These are phyloP conservation scores for Talaromyces liani DNA, from an alignment of 495 filamentous ascomycete genomes.

Conservation along the genomic window DNA sequence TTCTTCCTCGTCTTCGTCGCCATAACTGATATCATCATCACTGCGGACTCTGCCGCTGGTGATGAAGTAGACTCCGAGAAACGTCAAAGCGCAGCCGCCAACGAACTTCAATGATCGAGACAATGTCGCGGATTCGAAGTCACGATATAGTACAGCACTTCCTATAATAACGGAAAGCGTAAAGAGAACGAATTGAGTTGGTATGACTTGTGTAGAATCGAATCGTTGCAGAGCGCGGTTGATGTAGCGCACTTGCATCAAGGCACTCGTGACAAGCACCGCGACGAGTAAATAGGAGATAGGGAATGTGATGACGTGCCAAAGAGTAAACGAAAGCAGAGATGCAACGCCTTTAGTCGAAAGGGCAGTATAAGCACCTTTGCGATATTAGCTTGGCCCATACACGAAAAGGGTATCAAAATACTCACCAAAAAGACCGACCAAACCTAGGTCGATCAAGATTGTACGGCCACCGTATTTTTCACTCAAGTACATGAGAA, in stretches of 20 bases:
- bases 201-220: slow-evolving; percentile 94
- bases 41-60: slow-evolving; percentile 52
- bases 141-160: slow-evolving; percentile 84
- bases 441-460: slow-evolving; percentile 85
- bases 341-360: slow-evolving; percentile 96
- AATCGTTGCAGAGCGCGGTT: slow-evolving; percentile 93
- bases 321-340: slow-evolving; percentile 80
- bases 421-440: slow-evolving; percentile 81
- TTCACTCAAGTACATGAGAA: slow-evolving; percentile 73
- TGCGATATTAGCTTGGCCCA: slow-evolving; percentile 21
- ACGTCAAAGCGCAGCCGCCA: slow-evolving; percentile 83
- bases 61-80: slow-evolving; percentile 90
- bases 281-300: slow-evolving; percentile 78
- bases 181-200: slow-evolving; percentile 93
- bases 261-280: slow-evolving; percentile 71
- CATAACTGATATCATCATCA: slow-evolving; percentile 37
- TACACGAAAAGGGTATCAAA: not conserved
- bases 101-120: slow-evolving; percentile 73
- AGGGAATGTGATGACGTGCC: slow-evolving; percentile 80
- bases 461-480: slow-evolving; percentile 78
- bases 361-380: slow-evolving; percentile 89
- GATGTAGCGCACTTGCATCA: slow-evolving; percentile 93
- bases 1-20: slow-evolving; percentile 36
- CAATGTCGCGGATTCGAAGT: slow-evolving; percentile 73
- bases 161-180: slow-evolving; percentile 93